These are phyloP conservation scores for Eragrostis tef DNA, from an alignment of 202 grass and related monocot species.

Conservation along the genomic window DNA sequence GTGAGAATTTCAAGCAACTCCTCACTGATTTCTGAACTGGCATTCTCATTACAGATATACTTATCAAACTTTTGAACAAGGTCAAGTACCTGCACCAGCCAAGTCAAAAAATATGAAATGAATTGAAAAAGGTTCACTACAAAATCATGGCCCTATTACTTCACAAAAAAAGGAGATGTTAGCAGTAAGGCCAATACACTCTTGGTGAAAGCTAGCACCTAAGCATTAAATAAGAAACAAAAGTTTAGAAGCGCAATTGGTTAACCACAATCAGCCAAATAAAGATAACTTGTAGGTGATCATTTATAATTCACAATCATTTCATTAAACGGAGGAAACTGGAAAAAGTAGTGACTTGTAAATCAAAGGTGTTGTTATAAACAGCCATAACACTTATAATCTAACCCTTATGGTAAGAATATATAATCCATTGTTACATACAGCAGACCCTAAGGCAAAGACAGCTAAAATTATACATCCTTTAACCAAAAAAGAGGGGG, in stretches of 20 bases:
- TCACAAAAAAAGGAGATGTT: constrained; percentile 13
- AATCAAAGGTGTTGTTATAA: neutral
- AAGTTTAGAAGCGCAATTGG: constrained; percentile 2
- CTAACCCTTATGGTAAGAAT: neutral
- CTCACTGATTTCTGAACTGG: constrained; percentile 50
- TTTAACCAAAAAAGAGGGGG: constrained; percentile 13
- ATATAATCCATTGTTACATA: neutral
- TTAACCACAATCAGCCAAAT: constrained; percentile 3
- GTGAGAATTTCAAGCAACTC: constrained; percentile 72
- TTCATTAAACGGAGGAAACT: constrained; percentile 23
- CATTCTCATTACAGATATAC: constrained; percentile 51
- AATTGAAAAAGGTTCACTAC: constrained; percentile 20
- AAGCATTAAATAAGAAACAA: no score
- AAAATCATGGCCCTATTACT: constrained; percentile 28
- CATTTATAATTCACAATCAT: constrained; percentile 9
- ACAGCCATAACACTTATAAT: neutral
- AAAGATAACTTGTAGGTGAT: neutral
- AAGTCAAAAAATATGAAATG: constrained; percentile 35
- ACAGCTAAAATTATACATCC: constrained; percentile 20
- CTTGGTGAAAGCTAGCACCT: neutral
- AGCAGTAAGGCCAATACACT: constrained; percentile 16
- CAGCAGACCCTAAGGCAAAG: neutral
- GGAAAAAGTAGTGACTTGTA: constrained; percentile 27
- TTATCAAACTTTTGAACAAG: constrained; percentile 73
- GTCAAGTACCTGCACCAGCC: constrained; percentile 67